Conservation (phyloP, 331 rosid species). For the Malus hybrid region DNA sequence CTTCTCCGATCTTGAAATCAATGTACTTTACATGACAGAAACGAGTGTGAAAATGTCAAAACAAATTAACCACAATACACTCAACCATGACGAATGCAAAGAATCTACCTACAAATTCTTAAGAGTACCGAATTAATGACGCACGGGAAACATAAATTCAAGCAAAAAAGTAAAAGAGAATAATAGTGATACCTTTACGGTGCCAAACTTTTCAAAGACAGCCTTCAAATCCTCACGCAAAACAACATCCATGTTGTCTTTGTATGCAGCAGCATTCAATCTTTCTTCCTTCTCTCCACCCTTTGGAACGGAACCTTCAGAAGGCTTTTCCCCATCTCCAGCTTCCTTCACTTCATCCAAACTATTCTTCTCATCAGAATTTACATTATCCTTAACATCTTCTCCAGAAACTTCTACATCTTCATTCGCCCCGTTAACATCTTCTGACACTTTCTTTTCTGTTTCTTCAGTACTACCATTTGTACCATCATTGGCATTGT, state of each 20-base stretch:
- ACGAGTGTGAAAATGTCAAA: constrained; percentile 10
- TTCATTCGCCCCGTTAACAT: neutral
- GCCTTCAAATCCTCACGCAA: constrained; percentile 77
- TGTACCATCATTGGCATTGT: constrained; percentile 12
- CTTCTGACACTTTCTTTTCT: constrained; percentile 22
- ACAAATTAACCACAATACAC: neutral
- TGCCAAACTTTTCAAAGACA: constrained; percentile 65
- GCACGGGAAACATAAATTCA: neutral
- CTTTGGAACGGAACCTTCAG: constrained; percentile 22
- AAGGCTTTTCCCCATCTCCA: constrained; percentile 28
- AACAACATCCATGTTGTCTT: constrained; percentile 67
- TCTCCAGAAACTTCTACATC: constrained; percentile 23
- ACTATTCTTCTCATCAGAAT: constrained; percentile 20
- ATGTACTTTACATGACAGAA: constrained; percentile 38
- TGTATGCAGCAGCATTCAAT: constrained; percentile 35
- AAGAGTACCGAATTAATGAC: neutral
- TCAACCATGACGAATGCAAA: neutral
- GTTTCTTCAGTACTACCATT: constrained; percentile 10
- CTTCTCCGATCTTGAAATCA: constrained; percentile 84
- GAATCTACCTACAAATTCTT: neutral
- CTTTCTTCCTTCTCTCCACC: constrained; percentile 34
- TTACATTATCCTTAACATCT: constrained; percentile 12
- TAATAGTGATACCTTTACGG: constrained; percentile 50
- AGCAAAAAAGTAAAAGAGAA: neutral
- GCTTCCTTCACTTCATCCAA: constrained; percentile 31